Percentiles rank a stretch among this genome's conserved stretches.
Evolutionary conservation across 495 filamentous ascomycete genomes (phyloP).

Genomic region (Xylaria intraflava): DNA sequence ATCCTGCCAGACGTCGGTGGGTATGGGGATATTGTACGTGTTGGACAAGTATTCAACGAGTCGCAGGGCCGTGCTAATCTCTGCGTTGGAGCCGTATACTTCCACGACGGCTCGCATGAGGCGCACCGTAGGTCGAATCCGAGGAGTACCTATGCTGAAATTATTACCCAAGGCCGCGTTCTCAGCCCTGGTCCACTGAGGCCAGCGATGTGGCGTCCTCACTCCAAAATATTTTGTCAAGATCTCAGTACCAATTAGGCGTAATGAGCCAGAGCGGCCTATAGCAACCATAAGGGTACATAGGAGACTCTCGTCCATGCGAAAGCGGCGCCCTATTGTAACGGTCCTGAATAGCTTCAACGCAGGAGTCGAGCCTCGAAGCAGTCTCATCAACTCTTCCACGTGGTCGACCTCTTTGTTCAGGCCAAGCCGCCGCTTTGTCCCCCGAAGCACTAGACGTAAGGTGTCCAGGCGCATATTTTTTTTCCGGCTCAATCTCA

Average conservation of each 20-base stretch:
- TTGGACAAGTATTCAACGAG: conserved; percentile 26
- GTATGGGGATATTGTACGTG: conserved; percentile 22
- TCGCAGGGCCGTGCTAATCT: conserved; percentile 24
- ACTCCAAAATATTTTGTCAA: conserved; percentile 19
- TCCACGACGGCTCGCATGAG: conserved; percentile 31
- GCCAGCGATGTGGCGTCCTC: not conserved
- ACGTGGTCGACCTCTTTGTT: conserved; percentile 17
- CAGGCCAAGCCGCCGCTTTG: conserved; percentile 18
- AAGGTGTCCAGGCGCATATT: conserved; percentile 13
- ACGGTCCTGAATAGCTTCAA: conserved; percentile 7
- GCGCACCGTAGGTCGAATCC: conserved; percentile 21
- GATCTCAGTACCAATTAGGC: conserved; percentile 14
- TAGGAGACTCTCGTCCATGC: conserved; percentile 28
- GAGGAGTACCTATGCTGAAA: not conserved
- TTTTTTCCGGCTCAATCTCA: not conserved
- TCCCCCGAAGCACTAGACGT: conserved; percentile 7
- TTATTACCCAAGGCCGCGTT: not conserved
- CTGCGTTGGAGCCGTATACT: conserved; percentile 29
- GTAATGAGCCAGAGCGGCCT: conserved; percentile 21
- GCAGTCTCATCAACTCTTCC: conserved; percentile 24
- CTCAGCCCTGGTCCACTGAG: not conserved
- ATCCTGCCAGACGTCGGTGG: conserved; percentile 25
- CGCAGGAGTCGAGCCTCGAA: conserved; percentile 15
- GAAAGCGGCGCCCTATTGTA: conserved; percentile 13
- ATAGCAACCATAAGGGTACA: conserved; percentile 27